Conservation (phyloP, 2,329 filamentous ascomycete genomes). For the Diaporthe vaccinii region DNA sequence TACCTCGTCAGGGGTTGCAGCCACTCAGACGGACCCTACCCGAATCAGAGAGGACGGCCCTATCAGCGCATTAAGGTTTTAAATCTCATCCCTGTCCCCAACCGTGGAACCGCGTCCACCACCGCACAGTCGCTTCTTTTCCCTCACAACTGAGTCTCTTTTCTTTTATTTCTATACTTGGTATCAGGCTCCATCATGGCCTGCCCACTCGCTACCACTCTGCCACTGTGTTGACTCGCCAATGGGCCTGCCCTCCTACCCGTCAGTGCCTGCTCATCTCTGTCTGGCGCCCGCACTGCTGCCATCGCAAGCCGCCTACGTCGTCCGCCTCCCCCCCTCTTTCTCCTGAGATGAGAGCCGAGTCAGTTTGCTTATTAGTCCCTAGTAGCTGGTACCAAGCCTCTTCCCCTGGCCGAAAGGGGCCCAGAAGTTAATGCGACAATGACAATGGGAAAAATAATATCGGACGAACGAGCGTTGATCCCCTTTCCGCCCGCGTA, state of each 20-base stretch:
- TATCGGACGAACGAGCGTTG: conserved; percentile 21
- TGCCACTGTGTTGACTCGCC: conserved; percentile 29
- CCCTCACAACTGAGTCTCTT: not conserved
- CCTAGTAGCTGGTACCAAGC: not conserved
- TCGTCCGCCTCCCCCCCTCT: not conserved
- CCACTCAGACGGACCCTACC: conserved; percentile 33
- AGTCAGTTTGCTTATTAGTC: conserved; percentile 19
- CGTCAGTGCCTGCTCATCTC: not conserved
- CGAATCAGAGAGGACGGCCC: conserved; percentile 27
- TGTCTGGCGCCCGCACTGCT: not conserved
- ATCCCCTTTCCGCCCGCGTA: conserved; percentile 6
- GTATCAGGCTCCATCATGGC: conserved; percentile 34
- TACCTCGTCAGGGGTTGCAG: conserved; percentile 22
- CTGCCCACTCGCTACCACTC: conserved; percentile 2
- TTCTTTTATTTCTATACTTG: conserved; percentile 32
- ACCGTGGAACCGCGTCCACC: conserved; percentile 19
- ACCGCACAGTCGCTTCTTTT: conserved; percentile 18
- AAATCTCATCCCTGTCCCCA: conserved; percentile 23
- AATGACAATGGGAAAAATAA: conserved; percentile 15
- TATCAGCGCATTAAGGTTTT: conserved; percentile 42
- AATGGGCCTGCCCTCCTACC: not conserved
- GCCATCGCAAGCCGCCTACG: not conserved
- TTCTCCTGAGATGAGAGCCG: not conserved
- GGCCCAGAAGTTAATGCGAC: conserved; percentile 18
- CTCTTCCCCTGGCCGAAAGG: conserved; percentile 14